A percentile compares a stretch with the other conserved stretches of the same genome.
Conservation (phyloP, 352 stramenopile genomes). For the Lagenidium giganteum region DNA sequence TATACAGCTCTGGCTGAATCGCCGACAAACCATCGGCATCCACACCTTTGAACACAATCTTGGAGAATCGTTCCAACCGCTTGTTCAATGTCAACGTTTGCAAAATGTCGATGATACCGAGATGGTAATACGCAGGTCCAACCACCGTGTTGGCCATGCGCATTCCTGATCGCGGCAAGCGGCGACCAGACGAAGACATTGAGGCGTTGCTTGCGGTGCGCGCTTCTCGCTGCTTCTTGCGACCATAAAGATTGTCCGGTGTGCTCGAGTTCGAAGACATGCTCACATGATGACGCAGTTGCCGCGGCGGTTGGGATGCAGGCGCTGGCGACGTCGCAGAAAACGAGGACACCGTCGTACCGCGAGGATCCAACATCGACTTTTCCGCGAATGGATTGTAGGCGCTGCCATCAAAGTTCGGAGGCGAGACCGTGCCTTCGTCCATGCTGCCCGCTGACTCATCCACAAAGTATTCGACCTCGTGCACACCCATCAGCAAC, state of each 20-base stretch:
- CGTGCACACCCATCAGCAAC: conserved; percentile 86
- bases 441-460: conserved; percentile 38
- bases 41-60: conserved; percentile 80
- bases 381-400: conserved; percentile 67
- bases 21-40: conserved; percentile 80
- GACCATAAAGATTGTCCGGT: conserved; percentile 3
- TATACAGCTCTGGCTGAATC: conserved; percentile 80
- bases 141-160: conserved; percentile 83
- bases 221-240: conserved; percentile 39
- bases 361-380: conserved; percentile 58
- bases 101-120: conserved; percentile 90
- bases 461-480: conserved; percentile 85
- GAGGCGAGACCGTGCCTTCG: conserved; percentile 19
- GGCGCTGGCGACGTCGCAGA: background rate
- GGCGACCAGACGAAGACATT: conserved; percentile 54
- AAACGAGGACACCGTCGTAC: conserved; percentile 13
- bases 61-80: conserved; percentile 82
- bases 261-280: conserved; percentile 42
- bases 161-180: conserved; percentile 75
- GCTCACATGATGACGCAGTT: conserved; percentile 50
- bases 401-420: conserved; percentile 20
- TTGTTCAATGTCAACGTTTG: conserved; percentile 89
- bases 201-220: conserved; percentile 62
- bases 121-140: conserved; percentile 85
- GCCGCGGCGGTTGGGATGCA: conserved; percentile 1